Evolutionary conservation across 148 eudicot genomes (phyloP), one percentile per base, ranked within the genome.

Genomic region (Camellia sinensis): DNA sequence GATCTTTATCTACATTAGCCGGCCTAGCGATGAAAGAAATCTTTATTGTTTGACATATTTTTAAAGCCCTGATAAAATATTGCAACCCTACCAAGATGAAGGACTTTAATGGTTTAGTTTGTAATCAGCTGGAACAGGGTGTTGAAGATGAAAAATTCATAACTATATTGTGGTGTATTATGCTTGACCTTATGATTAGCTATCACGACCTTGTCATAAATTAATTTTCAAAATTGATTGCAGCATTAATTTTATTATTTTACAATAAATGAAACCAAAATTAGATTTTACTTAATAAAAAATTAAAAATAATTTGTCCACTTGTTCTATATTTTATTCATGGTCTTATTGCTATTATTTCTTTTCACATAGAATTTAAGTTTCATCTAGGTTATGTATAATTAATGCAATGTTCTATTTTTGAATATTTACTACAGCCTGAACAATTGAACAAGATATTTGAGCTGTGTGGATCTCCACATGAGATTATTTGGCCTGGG

Each of bases 391-490:
- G 8, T 74, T 2, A 5, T 53, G 29, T n/a, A 43, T 18, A 41
- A 67, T 37, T 53, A 53, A 69, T 59, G 10, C 3, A 19, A 12
- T 60, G 15, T 40, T 77, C 10, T 43, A 54, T 80, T 69, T 77
- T 54, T 74, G 41, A 75, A 41, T 73, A 57, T 54, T 75, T 68
- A 46, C 79, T 74, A 66, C 72, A 93, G 95, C 91, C 97, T 29
- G 97, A 93, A 73, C 97, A 91, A 80, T 76, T 93, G 88, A 90
- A 85, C 83, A 93, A 93, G 82, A 89, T 91, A 48, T 93, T 86
- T 72, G 95, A 91, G 87, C 86, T 91, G 29, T 93, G 97, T 78
- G 97, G 97, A 75, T 85, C 91, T 87, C 97, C 93, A 62, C 92
- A 85, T 71, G 97, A 93, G 84, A 79, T 80, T 65, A 89, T 80